A percentile compares a stretch with the other conserved stretches of the same genome.
phyloP scores from a whole-genome alignment of 2,329 filamentous ascomycete genomes.

The Fusarium sp. region DNA sequence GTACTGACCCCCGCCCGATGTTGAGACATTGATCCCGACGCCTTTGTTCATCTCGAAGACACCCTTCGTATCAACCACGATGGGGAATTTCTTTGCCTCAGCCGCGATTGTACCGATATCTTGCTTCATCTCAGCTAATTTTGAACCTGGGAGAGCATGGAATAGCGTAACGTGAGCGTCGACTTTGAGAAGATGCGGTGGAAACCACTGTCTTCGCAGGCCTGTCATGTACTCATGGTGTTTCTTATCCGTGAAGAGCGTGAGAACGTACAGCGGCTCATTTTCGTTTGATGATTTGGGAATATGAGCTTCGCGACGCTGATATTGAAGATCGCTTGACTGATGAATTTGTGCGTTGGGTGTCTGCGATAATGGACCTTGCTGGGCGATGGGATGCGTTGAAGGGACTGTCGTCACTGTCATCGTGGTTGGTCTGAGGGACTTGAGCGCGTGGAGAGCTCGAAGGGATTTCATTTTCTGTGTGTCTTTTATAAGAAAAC shows the following conservation, averaged over 20 bases:
- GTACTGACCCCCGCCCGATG: not conserved
- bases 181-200: constrained; percentile 21
- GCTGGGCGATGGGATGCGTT: constrained; percentile 7
- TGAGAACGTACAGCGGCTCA: constrained; percentile 19
- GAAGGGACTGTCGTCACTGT: constrained; percentile 19
- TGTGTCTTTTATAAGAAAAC: not conserved
- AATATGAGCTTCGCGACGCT: constrained; percentile 18
- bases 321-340: constrained; percentile 11
- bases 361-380: constrained; percentile 1
- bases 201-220: constrained; percentile 30
- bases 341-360: constrained; percentile 1
- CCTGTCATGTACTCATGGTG: constrained; percentile 23
- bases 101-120: not conserved
- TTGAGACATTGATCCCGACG: constrained; percentile 21
- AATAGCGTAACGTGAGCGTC: constrained; percentile 33
- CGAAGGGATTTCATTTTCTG: not conserved
- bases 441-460: not conserved
- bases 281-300: constrained; percentile 2
- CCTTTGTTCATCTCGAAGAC: constrained; percentile 32
- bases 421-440: not conserved
- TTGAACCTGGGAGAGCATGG: constrained; percentile 33
- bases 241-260: constrained; percentile 20
- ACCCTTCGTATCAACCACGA: not conserved
- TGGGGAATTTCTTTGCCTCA: not conserved
- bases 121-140: constrained; percentile 6